phyloP scores from a whole-genome alignment of 768 basidiomycete species.

The Boletellus emodensis region DNA sequence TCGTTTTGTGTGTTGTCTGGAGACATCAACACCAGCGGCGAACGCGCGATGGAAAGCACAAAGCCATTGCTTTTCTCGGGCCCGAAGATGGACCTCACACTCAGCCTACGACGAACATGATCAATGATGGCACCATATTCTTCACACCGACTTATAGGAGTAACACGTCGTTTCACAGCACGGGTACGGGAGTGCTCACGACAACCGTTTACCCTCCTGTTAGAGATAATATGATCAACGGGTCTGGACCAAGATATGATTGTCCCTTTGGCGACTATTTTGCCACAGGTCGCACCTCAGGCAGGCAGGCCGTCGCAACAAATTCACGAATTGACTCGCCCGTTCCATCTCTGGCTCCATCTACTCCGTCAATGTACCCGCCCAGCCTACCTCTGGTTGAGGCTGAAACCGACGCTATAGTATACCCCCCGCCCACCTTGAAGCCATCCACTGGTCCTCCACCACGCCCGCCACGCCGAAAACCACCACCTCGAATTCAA shows the following conservation, averaged over 20 bases:
- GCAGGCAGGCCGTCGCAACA: slow-evolving; percentile 17
- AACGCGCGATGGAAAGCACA: slow-evolving; percentile 35
- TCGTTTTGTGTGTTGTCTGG: slow-evolving; percentile 36
- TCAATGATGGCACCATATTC: slow-evolving; percentile 13
- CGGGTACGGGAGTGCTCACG: not conserved
- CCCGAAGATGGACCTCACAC: slow-evolving; percentile 36
- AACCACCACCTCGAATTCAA: slow-evolving; percentile 2
- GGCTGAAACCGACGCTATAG: not conserved
- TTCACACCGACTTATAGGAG: slow-evolving; percentile 1
- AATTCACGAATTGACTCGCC: slow-evolving; percentile 11
- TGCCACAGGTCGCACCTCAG: slow-evolving; percentile 10
- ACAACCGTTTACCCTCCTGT: too few species aligned
- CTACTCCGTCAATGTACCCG: slow-evolving; percentile 51
- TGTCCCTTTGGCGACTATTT: not conserved
- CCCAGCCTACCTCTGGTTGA: slow-evolving; percentile 37
- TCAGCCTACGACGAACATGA: slow-evolving; percentile 21
- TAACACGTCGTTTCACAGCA: not conserved
- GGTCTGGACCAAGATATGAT: not conserved
- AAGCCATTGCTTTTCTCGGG: slow-evolving; percentile 33
- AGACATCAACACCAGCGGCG: slow-evolving; percentile 39
- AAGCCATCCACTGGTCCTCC: slow-evolving; percentile 6
- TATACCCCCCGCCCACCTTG: not conserved
- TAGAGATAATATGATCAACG: not conserved
- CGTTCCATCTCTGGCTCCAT: slow-evolving; percentile 34
- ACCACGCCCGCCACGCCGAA: slow-evolving; percentile 12